These are phyloP conservation scores for Rhynchospora tenuis DNA, from an alignment of 176 grass and related monocot genomes.

Conservation along the genomic window DNA sequence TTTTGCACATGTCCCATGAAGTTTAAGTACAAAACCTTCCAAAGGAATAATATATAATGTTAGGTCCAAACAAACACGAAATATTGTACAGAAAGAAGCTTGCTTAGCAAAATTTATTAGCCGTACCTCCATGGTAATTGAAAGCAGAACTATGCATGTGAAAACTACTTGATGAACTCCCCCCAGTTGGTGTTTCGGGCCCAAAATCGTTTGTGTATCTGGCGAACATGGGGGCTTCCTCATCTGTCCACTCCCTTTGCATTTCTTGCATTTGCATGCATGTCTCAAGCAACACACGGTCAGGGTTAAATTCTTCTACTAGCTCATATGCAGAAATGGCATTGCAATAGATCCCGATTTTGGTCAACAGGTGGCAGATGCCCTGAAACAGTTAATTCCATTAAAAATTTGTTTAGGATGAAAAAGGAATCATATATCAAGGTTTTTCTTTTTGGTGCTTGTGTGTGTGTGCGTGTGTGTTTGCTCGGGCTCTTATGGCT, in stretches of 20 bases:
- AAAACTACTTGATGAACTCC: conserved; percentile 36
- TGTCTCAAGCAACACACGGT: conserved; percentile 14
- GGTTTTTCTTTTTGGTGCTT: not conserved
- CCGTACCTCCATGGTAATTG: conserved; percentile 43
- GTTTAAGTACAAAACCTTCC: not conserved
- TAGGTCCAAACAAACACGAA: not conserved
- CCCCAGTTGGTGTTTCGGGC: conserved; percentile 31
- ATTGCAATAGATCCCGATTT: conserved; percentile 64
- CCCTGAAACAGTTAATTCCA: conserved; percentile 38
- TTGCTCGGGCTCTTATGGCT: not conserved
- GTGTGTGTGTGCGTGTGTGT: not conserved
- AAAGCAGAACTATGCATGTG: conserved; percentile 26
- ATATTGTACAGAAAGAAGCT: not conserved
- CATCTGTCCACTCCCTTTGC: conserved; percentile 29
- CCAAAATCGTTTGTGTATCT: conserved; percentile 45
- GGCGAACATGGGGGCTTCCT: conserved; percentile 38
- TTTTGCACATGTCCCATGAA: not conserved
- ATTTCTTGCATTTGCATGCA: conserved; percentile 29
- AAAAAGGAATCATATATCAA: not conserved
- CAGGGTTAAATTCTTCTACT: conserved; percentile 33
- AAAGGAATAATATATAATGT: not conserved
- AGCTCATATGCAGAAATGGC: conserved; percentile 42
- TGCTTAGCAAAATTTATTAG: not conserved
- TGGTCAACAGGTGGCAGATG: conserved; percentile 77
- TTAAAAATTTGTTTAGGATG: not conserved